Evolutionary conservation across 2,329 filamentous ascomycete genomes (phyloP).

Genomic region (Chrysosporium queenslandicum): DNA sequence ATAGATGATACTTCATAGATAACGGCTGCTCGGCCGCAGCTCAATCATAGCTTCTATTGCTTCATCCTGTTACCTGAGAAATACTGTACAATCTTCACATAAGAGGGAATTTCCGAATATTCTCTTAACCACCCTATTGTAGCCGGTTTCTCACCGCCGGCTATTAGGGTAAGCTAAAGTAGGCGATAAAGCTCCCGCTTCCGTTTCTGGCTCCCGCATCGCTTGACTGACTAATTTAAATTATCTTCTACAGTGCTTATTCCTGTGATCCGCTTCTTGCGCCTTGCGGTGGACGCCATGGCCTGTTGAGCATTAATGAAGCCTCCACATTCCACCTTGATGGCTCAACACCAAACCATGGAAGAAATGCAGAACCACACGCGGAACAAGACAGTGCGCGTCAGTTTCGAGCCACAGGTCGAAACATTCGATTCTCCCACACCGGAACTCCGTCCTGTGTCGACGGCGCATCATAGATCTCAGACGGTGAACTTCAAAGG

Average conservation of each 20-base stretch:
- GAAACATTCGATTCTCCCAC: constrained; percentile 3
- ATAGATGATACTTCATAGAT: no score
- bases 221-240: not conserved
- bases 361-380: constrained; percentile 4
- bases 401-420: constrained; percentile 11
- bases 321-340: not conserved
- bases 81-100: not conserved
- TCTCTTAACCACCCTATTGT: not conserved
- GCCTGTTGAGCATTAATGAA: not conserved
- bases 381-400: constrained; percentile 10
- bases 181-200: not conserved
- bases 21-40: no score
- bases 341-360: constrained; percentile 7
- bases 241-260: not conserved
- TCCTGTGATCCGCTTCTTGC: not conserved
- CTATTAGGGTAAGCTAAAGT: not conserved
- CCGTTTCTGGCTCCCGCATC: not conserved
- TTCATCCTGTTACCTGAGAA: not conserved
- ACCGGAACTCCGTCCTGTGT: not conserved
- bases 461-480: constrained; percentile 7
- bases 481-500: constrained; percentile 8
- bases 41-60: no score
- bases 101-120: no score
- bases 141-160: not conserved
- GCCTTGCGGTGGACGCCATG: constrained; percentile 3